A percentile compares a stretch with the other conserved stretches of the same genome.
phyloP scores from a whole-genome alignment of 1,139 yeast genomes.

The Diutina siamensis region DNA sequence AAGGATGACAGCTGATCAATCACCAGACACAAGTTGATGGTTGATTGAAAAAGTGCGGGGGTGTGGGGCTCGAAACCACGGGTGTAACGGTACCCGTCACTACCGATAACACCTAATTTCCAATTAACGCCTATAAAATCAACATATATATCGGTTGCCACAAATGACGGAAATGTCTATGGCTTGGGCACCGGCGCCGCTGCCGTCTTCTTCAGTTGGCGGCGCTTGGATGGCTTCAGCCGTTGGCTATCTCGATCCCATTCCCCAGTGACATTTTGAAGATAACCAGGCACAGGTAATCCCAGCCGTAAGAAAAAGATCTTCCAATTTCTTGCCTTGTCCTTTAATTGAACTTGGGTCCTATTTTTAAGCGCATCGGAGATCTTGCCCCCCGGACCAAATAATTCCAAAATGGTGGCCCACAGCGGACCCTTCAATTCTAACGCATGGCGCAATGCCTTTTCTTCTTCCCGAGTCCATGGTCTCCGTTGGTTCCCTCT shows the following conservation, averaged over 20 bases:
- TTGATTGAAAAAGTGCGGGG: no score
- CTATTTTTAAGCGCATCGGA: constrained; percentile 78
- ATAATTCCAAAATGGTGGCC: constrained; percentile 77
- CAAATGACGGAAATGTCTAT: background rate
- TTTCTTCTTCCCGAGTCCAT: constrained; percentile 88
- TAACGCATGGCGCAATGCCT: constrained; percentile 70
- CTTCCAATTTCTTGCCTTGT: constrained; percentile 93
- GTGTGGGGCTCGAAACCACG: background rate
- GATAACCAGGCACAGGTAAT: constrained; percentile 63
- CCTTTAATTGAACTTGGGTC: constrained; percentile 84
- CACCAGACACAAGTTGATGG: no score
- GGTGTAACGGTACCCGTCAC: no score
- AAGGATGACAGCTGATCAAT: no score
- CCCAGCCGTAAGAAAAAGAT: constrained; percentile 67
- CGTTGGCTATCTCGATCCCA: constrained; percentile 43
- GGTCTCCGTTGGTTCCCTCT: constrained; percentile 39
- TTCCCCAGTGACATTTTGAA: constrained; percentile 80
- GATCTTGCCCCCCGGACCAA: constrained; percentile 86
- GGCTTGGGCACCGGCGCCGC: constrained; percentile 27
- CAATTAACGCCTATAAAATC: background rate
- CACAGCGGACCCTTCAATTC: constrained; percentile 85
- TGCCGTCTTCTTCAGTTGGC: constrained; percentile 22
- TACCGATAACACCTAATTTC: background rate
- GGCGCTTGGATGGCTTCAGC: constrained; percentile 15
- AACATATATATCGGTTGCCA: background rate